These are phyloP conservation scores for Beauveria brongniartii DNA, from an alignment of 2,329 filamentous ascomycete genomes.

Conservation along the genomic window DNA sequence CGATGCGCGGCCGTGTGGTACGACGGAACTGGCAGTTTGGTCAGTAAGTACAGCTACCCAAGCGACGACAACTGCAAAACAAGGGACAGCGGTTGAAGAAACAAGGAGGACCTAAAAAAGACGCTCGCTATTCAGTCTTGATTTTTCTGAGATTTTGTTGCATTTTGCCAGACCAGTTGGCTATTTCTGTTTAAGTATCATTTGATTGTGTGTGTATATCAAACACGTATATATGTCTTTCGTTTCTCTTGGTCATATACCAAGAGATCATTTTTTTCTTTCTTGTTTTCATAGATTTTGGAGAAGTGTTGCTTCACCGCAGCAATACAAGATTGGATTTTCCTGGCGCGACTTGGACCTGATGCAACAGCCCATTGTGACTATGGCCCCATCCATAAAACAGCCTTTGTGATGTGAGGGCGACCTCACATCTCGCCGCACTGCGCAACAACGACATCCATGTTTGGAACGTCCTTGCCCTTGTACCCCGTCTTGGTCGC, in stretches of 20 bases:
- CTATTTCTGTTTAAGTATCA: not conserved
- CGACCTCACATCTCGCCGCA: conserved; percentile 79
- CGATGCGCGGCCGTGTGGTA: not conserved
- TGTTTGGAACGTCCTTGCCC: conserved; percentile 70
- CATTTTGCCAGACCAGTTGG: not conserved
- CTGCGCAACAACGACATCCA: conserved; percentile 76
- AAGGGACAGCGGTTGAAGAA: not conserved
- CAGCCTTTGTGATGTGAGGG: not conserved
- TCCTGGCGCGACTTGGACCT: no score
- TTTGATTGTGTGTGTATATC: not conserved
- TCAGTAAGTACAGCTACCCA: not conserved
- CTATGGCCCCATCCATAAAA: not conserved
- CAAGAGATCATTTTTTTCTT: not conserved
- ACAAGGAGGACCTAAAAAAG: not conserved
- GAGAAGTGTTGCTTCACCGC: not conserved
- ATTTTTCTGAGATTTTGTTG: not conserved
- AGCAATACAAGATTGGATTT: not conserved
- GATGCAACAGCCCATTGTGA: no score
- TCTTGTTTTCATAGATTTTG: not conserved
- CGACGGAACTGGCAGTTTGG: conserved; percentile 8
- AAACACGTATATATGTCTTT: conserved; percentile 5
- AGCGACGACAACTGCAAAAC: not conserved
- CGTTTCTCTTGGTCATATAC: not conserved
- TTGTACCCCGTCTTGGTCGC: conserved; percentile 71
- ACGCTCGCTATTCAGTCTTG: not conserved